Percentiles rank a stretch among this genome's conserved stretches.
Evolutionary conservation across 2,329 filamentous ascomycete species (phyloP).

Genomic region (Botrytis galanthina): DNA sequence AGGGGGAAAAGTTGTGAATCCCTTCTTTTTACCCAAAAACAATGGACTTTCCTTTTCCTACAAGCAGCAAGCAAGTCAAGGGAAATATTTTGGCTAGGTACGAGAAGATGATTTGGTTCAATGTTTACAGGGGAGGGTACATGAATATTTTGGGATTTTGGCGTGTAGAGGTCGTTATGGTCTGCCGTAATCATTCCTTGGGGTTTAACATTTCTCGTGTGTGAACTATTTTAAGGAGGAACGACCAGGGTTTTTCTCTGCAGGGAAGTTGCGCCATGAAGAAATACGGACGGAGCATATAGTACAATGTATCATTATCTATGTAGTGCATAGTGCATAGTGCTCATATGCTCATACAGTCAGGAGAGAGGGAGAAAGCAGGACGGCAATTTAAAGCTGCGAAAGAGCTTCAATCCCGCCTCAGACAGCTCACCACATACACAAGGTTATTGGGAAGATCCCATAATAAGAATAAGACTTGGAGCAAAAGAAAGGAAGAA

Average conservation of each 20-base stretch:
- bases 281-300: not conserved
- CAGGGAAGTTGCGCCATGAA: not conserved
- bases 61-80: not conserved
- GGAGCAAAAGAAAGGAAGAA: not conserved
- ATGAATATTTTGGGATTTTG: not conserved
- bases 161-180: not conserved
- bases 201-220: not conserved
- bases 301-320: too few relatives aligned
- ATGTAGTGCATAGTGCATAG: too few relatives aligned
- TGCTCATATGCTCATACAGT: not conserved
- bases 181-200: slow-evolving; percentile 2
- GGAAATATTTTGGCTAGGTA: not conserved
- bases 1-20: slow-evolving; percentile 10
- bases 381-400: not conserved
- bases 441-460: not conserved
- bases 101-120: not conserved
- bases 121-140: not conserved
- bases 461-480: not conserved
- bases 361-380: not conserved
- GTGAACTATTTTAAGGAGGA: slow-evolving; percentile 11
- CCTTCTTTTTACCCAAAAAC: not conserved
- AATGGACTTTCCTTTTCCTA: not conserved
- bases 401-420: not conserved
- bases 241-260: not conserved
- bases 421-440: not conserved